A percentile compares a stretch with the other conserved stretches of the same genome.
Evolutionary conservation across 495 filamentous ascomycete genomes (phyloP).

Genomic region (Lindgomyces ingoldianus): DNA sequence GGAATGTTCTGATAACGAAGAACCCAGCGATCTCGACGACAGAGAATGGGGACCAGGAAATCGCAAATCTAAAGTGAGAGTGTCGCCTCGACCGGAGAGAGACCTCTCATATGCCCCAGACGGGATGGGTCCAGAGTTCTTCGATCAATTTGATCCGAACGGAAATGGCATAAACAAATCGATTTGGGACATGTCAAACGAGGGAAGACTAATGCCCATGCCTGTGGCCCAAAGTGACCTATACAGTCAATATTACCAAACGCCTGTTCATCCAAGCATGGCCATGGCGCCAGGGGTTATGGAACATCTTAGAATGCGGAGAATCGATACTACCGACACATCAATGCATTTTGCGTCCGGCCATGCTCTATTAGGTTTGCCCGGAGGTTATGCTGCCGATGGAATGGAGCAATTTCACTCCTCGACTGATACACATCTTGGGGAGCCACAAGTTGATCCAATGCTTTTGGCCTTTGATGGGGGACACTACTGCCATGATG

Average conservation of each 20-base stretch:
- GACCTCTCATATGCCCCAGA: constrained; percentile 12
- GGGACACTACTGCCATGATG: constrained; percentile 9
- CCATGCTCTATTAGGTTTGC: constrained; percentile 48
- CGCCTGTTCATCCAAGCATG: constrained; percentile 23
- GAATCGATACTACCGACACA: constrained; percentile 28
- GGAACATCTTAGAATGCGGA: constrained; percentile 33
- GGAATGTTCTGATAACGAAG: constrained; percentile 37
- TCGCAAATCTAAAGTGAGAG: constrained; percentile 12
- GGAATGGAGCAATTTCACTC: constrained; percentile 48
- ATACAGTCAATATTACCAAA: constrained; percentile 63
- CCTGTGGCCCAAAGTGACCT: constrained; percentile 56
- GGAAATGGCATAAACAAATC: constrained; percentile 49
- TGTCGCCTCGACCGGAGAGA: constrained; percentile 9
- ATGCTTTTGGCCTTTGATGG: constrained; percentile 35
- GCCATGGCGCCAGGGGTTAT: constrained; percentile 19
- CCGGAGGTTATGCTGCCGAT: constrained; percentile 57
- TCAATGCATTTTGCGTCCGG: constrained; percentile 34
- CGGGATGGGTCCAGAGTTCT: constrained; percentile 13
- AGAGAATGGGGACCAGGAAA: constrained; percentile 39
- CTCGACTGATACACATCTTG: constrained; percentile 30
- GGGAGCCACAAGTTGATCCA: constrained; percentile 44
- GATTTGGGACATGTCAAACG: constrained; percentile 63
- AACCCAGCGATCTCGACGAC: constrained; percentile 40
- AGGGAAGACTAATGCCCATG: constrained; percentile 59
- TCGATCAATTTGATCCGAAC: constrained; percentile 20